Conservation (phyloP, 305 asterid genomes). For the Rubia peregrina region DNA sequence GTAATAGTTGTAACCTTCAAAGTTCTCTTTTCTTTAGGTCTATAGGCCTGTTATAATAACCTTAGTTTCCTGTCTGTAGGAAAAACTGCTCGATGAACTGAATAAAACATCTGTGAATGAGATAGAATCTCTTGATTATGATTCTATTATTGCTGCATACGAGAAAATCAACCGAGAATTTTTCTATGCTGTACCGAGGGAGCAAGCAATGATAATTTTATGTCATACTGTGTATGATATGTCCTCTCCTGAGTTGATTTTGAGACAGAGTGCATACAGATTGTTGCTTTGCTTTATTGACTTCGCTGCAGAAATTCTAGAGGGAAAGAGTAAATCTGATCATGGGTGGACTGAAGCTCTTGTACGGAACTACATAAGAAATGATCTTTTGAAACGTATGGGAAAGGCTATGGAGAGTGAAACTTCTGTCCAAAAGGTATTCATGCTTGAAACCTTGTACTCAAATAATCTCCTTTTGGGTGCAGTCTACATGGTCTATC, state of each 20-base stretch:
- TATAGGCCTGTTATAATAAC: conserved; percentile 14
- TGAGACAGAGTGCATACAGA: conserved; percentile 83
- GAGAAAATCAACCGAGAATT: conserved; percentile 49
- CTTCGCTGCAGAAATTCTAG: conserved; percentile 50
- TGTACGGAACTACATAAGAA: conserved; percentile 42
- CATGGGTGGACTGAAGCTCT: conserved; percentile 40
- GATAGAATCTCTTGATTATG: conserved; percentile 77
- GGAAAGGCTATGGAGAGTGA: conserved; percentile 83
- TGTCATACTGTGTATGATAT: conserved; percentile 74
- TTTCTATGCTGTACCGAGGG: conserved; percentile 49
- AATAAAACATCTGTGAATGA: conserved; percentile 66
- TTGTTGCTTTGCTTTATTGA: conserved; percentile 67
- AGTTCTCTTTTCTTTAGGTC: conserved; percentile 6
- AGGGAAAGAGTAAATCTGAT: conserved; percentile 31
- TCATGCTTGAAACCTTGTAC: conserved; percentile 15
- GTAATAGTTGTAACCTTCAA: conserved; percentile 32
- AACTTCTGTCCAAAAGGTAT: conserved; percentile 67
- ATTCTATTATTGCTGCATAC: conserved; percentile 65
- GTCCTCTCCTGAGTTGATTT: conserved; percentile 75
- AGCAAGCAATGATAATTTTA: conserved; percentile 66
- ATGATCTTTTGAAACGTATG: conserved; percentile 74
- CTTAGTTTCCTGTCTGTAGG: conserved; percentile 36
- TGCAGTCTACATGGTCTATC: no score
- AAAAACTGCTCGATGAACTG: conserved; percentile 59
- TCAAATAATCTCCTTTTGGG: conserved; percentile 2